Evolutionary conservation across 371 early-diverging fungal species (phyloP), one percentile per base, ranked within the genome.

Genomic region (Mortierella sp.): DNA sequence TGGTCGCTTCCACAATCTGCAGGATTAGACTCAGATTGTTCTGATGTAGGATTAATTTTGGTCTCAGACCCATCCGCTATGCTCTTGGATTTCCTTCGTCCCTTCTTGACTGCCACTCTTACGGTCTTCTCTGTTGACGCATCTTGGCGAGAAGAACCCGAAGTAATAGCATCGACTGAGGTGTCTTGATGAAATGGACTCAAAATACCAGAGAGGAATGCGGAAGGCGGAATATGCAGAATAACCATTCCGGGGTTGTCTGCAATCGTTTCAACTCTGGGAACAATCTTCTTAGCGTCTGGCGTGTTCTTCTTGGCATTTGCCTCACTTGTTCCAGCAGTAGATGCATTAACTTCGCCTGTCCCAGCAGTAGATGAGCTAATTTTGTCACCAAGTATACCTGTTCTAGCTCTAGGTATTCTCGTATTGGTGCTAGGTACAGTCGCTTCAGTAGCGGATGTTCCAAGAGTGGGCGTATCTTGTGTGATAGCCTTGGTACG

Each of bases 401-500:
- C 16, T 50, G 50, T 50, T n/a, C 16, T 50, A 16, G 16, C 16
- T 16, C 50, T n/a, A n/a, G n/a, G n/a, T 50, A n/a, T 8, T 16
- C 16, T 50, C 16, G 50, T n/a, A 36, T 9, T 15, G 36, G 21
- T 22, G 41, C n/a, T 13, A 15, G 43, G 15, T 22, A 9, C 57
- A 50, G 24, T 33, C 21, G 24, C 19, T 57, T 53, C 40, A 7
- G 21, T 7, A 33, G 43, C 13, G n/a, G 65, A 38, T 55, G 21
- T 57, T 43, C 41, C 45, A 0, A 6, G n/a, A 36, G 22, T 28
- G 6, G 21, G 16, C 8, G 48, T 3, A 4, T 21, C 38, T 9
- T 59, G 36, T 19, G 36, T 19, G 33, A 33, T 15, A 2, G 50
- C 58, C 65, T 38, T 66, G 53, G 57, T 47, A n/a, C 67, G 61